Conservation (phyloP, 225 moss, liverwort and hornwort genomes). For the Sphagnum contortum region DNA sequence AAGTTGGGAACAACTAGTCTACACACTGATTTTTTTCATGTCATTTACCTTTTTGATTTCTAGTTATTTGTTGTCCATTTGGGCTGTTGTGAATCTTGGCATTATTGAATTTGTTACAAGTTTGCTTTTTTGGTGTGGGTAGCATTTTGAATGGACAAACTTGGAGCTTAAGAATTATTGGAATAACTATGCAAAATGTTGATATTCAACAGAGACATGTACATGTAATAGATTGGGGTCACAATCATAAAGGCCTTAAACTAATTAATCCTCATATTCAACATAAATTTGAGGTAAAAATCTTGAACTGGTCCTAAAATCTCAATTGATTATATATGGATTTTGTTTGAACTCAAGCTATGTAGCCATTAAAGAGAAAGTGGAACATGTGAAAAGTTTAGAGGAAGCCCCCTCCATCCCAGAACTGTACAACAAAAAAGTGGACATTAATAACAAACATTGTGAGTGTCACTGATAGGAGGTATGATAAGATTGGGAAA, state of each 20-base stretch:
- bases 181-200: slow-evolving; percentile 20
- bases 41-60: no score
- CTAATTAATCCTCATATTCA: slow-evolving; percentile 13
- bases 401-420: slow-evolving; percentile 14
- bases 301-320: slow-evolving; percentile 19
- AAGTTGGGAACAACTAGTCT: no score
- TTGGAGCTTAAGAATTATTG: slow-evolving; percentile 38
- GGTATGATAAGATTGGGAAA: slow-evolving; percentile 82
- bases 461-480: slow-evolving; percentile 60
- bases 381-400: slow-evolving; percentile 21
- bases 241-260: slow-evolving; percentile 11
- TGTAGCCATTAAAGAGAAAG: slow-evolving; percentile 19
- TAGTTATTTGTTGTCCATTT: no score
- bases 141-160: background rate
- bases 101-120: no score
- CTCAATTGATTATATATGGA: slow-evolving; percentile 12
- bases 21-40: no score
- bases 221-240: slow-evolving; percentile 15
- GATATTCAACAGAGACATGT: slow-evolving; percentile 9
- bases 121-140: no score
- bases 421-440: slow-evolving; percentile 28
- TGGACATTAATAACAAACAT: slow-evolving; percentile 49
- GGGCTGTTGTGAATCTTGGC: no score
- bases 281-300: slow-evolving; percentile 7
- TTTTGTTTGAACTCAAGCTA: slow-evolving; percentile 11